A percentile compares a stretch with the other conserved stretches of the same genome.
Evolutionary conservation across 2,329 filamentous ascomycete species (phyloP).

Genomic region (Akanthomyces lecanii): DNA sequence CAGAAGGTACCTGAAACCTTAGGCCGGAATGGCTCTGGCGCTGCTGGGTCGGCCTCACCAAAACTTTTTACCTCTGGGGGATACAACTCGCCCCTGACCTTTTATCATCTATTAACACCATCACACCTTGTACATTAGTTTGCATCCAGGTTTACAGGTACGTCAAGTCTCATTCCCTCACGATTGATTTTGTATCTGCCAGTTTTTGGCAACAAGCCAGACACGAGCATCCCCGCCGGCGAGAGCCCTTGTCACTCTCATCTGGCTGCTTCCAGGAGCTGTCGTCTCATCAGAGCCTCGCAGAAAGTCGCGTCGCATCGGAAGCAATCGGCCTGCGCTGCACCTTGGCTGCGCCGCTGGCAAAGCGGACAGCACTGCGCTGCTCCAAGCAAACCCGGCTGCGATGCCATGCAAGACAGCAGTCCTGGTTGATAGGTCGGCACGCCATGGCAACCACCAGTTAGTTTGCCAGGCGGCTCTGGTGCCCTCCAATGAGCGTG

Average conservation of each 20-base stretch:
- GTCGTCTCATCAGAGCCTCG: not conserved
- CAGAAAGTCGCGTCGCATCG: not conserved
- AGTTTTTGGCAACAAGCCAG: not conserved
- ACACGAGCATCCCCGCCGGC: not conserved
- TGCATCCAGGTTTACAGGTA: conserved; percentile 1
- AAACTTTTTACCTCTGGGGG: conserved; percentile 27
- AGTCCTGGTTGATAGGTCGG: conserved; percentile 13
- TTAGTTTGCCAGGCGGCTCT: conserved; percentile 9
- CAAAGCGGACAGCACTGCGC: not conserved
- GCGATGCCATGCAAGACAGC: conserved; percentile 8
- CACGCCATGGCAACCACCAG: conserved; percentile 9
- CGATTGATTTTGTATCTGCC: not conserved
- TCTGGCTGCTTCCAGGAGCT: not conserved
- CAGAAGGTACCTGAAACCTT: conserved; percentile 31
- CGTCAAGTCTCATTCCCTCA: not conserved
- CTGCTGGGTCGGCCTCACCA: conserved; percentile 18
- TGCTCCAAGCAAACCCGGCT: conserved; percentile 7
- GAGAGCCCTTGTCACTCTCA: not conserved
- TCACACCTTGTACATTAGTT: conserved; percentile 14
- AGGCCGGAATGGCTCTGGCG: conserved; percentile 26
- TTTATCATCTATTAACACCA: conserved; percentile 2
- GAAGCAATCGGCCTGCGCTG: conserved; percentile 11
- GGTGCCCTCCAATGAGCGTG: conserved; percentile 15
- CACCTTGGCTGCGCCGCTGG: not conserved
- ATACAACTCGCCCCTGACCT: conserved; percentile 20